Evolutionary conservation across 2,329 filamentous ascomycete species (phyloP).

Genomic region (Calonectria fujianensis): DNA sequence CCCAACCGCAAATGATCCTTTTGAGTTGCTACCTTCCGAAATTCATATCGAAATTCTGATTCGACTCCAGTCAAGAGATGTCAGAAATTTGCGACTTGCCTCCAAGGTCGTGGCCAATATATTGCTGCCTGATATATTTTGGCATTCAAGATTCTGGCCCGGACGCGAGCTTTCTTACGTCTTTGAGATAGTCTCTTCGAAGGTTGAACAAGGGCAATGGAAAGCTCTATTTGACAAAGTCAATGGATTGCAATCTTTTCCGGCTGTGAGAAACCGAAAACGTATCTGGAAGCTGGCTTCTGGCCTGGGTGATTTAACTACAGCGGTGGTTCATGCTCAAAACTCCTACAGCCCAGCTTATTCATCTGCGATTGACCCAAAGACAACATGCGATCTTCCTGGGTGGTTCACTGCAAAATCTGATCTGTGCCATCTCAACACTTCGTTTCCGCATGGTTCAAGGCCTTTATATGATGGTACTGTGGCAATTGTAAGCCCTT

Average conservation of each 20-base stretch:
- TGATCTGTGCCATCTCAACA: neutral
- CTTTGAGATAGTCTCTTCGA: neutral
- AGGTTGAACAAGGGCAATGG: neutral
- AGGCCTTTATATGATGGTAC: no score
- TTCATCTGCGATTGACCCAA: slow-evolving; percentile 33
- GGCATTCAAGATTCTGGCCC: slow-evolving; percentile 25
- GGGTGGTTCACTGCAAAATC: slow-evolving; percentile 29
- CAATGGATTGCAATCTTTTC: neutral
- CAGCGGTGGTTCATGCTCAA: slow-evolving; percentile 25
- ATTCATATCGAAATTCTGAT: slow-evolving; percentile 24
- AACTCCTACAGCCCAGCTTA: slow-evolving; percentile 21
- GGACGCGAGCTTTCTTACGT: slow-evolving; percentile 12
- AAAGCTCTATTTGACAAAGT: neutral
- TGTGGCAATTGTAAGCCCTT: no score
- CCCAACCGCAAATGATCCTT: slow-evolving; percentile 25
- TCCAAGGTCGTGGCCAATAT: neutral
- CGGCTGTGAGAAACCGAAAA: slow-evolving; percentile 31
- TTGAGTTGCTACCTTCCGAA: slow-evolving; percentile 16
- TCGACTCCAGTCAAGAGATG: slow-evolving; percentile 14
- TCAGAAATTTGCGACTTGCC: slow-evolving; percentile 21
- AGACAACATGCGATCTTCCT: slow-evolving; percentile 12
- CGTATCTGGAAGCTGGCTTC: slow-evolving; percentile 30
- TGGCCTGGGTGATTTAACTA: slow-evolving; percentile 27
- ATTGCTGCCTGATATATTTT: slow-evolving; percentile 15
- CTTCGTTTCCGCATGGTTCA: neutral